Evolutionary conservation across 257 asterid species (phyloP), one percentile per base, ranked within the genome.

Genomic region (Gardenia jasminoides): DNA sequence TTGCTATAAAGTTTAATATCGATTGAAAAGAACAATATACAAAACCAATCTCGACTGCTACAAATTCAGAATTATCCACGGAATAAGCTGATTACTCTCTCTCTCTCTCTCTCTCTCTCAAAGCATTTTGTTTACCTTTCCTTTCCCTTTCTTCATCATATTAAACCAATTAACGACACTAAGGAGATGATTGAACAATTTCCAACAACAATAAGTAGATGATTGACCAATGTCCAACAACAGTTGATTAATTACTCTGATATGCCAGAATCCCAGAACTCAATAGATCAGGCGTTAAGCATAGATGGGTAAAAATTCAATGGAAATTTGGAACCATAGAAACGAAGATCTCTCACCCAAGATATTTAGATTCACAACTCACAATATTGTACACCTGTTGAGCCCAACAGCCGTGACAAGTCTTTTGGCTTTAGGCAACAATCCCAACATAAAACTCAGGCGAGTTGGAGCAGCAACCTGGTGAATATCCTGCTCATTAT

Each of bases 361-460:
- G 56, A 46, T 41, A 36, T 7, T 15, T 8, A n/a, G 43, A 36
- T 15, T 19, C 62, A 47, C 46, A 62, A 48, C 82, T 90, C 89
- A 95, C 90, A 93, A 67, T 62, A 95, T 90, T 86, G 97, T 84
- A 82, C 99, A 95, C 70, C 91, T 85, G 77, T 89, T 85, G 82
- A 96, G 86, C 47, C 98, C 97, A 66, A 93, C 83, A 71, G 88
- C 67, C 11, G 86, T 47, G 44, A 93, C 83, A 48, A 93, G 54
- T 71, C 87, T 89, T 86, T 87, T 87, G 48, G 88, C 87, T 72
- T 66, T 75, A 75, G 94, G 93, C 88, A 93, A 86, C 80, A 91
- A 26, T 70, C 84, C 88, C 64, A 92, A 88, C 87, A 90, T 84
- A 36, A 93, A 81, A 83, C 89, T 82, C 47, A 80, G 10, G 17